Conservation (phyloP, 352 stramenopile genomes). For the Lagenidium sp. region DNA sequence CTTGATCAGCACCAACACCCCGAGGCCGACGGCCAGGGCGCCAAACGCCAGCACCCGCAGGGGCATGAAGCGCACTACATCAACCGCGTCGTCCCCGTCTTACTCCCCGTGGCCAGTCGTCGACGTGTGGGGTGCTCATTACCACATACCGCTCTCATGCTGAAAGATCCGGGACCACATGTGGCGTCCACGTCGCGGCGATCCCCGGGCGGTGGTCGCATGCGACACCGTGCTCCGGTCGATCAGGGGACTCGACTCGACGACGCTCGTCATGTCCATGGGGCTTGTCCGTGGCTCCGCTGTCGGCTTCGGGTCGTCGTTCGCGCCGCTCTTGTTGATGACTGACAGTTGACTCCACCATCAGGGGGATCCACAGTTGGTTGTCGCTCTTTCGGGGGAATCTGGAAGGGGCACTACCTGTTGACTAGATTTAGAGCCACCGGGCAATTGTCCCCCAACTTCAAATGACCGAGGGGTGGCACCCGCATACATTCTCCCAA, state of each 20-base stretch:
- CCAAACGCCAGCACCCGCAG: slow-evolving; percentile 43
- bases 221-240: slow-evolving; percentile 8
- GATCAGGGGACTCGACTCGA: slow-evolving; percentile 12
- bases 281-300: too few species aligned
- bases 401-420: too few species aligned
- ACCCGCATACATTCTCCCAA: too few species aligned
- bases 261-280: slow-evolving; percentile 4
- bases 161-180: slow-evolving; percentile 13
- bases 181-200: slow-evolving; percentile 13
- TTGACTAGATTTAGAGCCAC: too few species aligned
- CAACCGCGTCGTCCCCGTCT: background rate
- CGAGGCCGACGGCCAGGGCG: slow-evolving; percentile 32
- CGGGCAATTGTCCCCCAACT: too few species aligned
- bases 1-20: slow-evolving; percentile 61
- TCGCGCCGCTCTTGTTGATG: background rate
- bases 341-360: too few species aligned
- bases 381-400: too few species aligned
- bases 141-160: slow-evolving; percentile 10
- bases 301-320: background rate
- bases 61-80: slow-evolving; percentile 17
- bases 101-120: background rate
- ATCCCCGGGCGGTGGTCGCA: slow-evolving; percentile 1
- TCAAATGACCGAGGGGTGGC: too few species aligned
- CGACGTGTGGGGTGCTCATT: background rate
- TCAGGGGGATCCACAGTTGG: too few species aligned